These are phyloP conservation scores for Globisporangium alternatum DNA, from an alignment of 352 stramenopile species.

Conservation along the genomic window DNA sequence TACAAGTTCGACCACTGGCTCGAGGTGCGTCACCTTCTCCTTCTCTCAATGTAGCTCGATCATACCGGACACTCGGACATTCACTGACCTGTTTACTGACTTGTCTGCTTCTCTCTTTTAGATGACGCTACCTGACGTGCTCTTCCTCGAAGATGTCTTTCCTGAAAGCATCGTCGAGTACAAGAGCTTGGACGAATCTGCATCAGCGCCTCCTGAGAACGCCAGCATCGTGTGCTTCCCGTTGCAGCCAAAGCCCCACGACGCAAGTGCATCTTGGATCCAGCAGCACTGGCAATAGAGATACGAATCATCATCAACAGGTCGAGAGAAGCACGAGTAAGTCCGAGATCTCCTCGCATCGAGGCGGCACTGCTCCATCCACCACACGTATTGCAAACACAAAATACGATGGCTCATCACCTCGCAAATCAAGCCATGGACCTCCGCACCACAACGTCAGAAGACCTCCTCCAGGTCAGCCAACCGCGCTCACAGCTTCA, in stretches of 20 bases:
- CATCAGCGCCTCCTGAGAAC: slow-evolving; percentile 19
- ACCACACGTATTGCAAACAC: too few species aligned
- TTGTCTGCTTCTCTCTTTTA: background rate
- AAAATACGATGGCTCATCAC: too few species aligned
- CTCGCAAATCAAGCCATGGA: too few species aligned
- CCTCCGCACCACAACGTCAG: too few species aligned
- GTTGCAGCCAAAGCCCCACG: slow-evolving; percentile 73
- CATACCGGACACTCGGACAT: background rate
- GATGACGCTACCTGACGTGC: slow-evolving; percentile 37
- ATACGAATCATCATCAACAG: too few species aligned
- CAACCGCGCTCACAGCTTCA: too few species aligned
- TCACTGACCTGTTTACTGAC: too few species aligned
- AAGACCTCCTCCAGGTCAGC: too few species aligned
- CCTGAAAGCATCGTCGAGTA: slow-evolving; percentile 73
- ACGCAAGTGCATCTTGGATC: slow-evolving; percentile 45
- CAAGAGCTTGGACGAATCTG: slow-evolving; percentile 32
- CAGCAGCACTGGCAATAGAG: slow-evolving; percentile 32
- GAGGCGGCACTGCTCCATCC: too few species aligned
- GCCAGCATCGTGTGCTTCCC: slow-evolving; percentile 79
- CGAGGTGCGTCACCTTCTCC: slow-evolving; percentile 34
- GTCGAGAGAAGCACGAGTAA: too few species aligned
- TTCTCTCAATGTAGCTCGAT: background rate
- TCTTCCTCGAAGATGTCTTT: slow-evolving; percentile 43
- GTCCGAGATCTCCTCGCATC: too few species aligned
- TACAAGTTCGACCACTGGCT: slow-evolving; percentile 90